Evolutionary conservation across 2,329 filamentous ascomycete species (phyloP).

Genomic region (Ustulina deusta): DNA sequence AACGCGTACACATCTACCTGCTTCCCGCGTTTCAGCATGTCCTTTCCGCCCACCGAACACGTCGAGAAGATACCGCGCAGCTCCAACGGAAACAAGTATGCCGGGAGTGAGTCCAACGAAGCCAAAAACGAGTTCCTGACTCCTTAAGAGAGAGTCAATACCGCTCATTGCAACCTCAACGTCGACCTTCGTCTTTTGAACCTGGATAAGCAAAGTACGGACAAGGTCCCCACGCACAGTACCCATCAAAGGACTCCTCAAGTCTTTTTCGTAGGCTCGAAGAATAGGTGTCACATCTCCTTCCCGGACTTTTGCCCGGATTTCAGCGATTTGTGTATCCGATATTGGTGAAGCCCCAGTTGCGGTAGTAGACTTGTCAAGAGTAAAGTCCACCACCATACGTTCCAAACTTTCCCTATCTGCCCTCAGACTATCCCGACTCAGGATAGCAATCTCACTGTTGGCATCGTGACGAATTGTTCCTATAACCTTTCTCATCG

Average conservation of each 20-base stretch:
- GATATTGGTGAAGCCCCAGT: conserved; percentile 65
- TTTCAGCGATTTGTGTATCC: conserved; percentile 77
- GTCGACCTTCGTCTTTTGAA: conserved; percentile 99
- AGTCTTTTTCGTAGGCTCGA: conserved; percentile 89
- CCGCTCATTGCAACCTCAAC: conserved; percentile 95
- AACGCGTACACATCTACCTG: conserved; percentile 79
- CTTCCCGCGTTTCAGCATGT: conserved; percentile 71
- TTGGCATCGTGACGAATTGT: conserved; percentile 94
- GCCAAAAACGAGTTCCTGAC: conserved; percentile 97
- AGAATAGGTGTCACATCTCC: conserved; percentile 94
- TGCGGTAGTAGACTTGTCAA: conserved; percentile 77
- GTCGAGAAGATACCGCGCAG: conserved; percentile 76
- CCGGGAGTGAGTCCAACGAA: conserved; percentile 95
- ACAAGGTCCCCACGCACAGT: conserved; percentile 88
- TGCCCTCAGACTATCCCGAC: conserved; percentile 87
- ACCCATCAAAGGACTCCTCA: conserved; percentile 83
- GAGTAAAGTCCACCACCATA: conserved; percentile 97
- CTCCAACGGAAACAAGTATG: conserved; percentile 84
- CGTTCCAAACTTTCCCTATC: conserved; percentile 93
- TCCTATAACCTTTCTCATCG: conserved; percentile 82
- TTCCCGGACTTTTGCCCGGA: conserved; percentile 84
- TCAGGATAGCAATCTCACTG: conserved; percentile 97
- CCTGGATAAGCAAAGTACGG: conserved; percentile 90
- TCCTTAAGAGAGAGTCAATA: conserved; percentile 93
- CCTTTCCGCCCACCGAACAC: conserved; percentile 79